Base-by-base conservation (phyloP, 2,329 filamentous ascomycete species). In the Colletotrichum noveboracense region DNA sequence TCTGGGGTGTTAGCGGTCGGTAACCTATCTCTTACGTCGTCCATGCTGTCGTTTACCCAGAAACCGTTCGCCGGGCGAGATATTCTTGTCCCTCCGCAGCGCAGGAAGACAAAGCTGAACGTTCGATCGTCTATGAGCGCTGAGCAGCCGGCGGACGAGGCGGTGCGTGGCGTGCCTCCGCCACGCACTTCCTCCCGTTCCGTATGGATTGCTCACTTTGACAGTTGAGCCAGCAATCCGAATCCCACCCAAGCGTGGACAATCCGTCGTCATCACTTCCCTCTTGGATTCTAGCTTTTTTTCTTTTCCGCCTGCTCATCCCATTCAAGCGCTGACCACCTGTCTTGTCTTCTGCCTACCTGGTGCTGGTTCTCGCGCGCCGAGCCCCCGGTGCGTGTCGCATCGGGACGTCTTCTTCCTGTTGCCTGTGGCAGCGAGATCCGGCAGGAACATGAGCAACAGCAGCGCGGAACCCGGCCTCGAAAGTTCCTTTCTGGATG, bases 201-300 rank as follows among this genome's bases (percentile, higher is more conserved):
- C 26, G 60, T 56, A 12, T 30, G 30, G 26, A 55, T 68, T 38
- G 43, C 55, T 64, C 34, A 56, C 34, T 28, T 28, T 28, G 58
- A 36, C 30, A 62, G 32, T 32, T 34, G 28, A 43, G 21, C 24
- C 66, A 30, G 32, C 56, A 65, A 69, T 73, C 55, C 66, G 21
- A n/a, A 52, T 56, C 26, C 48, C 61, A 58, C 61, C 43, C 66
- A 58, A 62, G 38, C 36, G 69, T 48, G 36, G 24, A 24, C 16
- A 36, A 36, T 28, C 43, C 66, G 56, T 64, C 64, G 70, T 75
- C 73, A 75, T 68, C 64, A 65, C 56, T 60, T 28, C 69, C 61
- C 12, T 24, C 26, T 64, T 68, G 38, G 30, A 34, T 38, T 26
- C 60, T n/a, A 34, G 66, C 48, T 67, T 66, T 56, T 28, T 24